These are phyloP conservation scores for Breynia disticha DNA, from an alignment of 441 rosid species.

Conservation along the genomic window DNA sequence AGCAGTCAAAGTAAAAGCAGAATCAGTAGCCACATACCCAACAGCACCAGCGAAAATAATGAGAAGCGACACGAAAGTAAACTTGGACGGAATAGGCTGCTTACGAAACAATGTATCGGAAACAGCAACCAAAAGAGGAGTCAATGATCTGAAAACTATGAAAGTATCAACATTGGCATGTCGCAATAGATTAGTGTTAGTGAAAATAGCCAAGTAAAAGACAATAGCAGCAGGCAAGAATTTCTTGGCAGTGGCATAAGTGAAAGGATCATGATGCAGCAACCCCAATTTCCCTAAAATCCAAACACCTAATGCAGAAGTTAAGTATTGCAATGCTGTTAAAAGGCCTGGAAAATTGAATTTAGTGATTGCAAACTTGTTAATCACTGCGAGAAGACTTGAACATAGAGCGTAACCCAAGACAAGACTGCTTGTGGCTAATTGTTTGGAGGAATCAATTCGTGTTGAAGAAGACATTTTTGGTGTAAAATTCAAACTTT, in stretches of 20 bases:
- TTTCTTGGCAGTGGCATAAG: slow-evolving; percentile 62
- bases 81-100: slow-evolving; percentile 74
- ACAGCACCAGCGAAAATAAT: slow-evolving; percentile 76
- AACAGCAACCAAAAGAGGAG: slow-evolving; percentile 84
- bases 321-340: slow-evolving; percentile 82
- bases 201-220: slow-evolving; percentile 86
- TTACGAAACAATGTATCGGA: slow-evolving; percentile 74
- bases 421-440: slow-evolving; percentile 69
- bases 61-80: slow-evolving; percentile 51
- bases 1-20: slow-evolving; percentile 70
- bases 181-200: slow-evolving; percentile 87
- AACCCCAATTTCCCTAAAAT: slow-evolving; percentile 67
- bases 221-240: slow-evolving; percentile 83
- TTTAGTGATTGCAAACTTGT: slow-evolving; percentile 77
- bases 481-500: no score
- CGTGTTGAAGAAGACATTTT: slow-evolving; percentile 29
- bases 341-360: slow-evolving; percentile 82
- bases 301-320: slow-evolving; percentile 70
- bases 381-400: slow-evolving; percentile 89
- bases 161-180: slow-evolving; percentile 94
- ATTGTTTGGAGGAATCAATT: slow-evolving; percentile 43
- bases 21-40: slow-evolving; percentile 90
- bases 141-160: slow-evolving; percentile 83
- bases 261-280: slow-evolving; percentile 71
- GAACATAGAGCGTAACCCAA: slow-evolving; percentile 87